Percentiles rank a stretch among this genome's conserved stretches.
phyloP scores from a whole-genome alignment of 2,329 filamentous ascomycete genomes.

The Emmonsiellopsis sp. region DNA sequence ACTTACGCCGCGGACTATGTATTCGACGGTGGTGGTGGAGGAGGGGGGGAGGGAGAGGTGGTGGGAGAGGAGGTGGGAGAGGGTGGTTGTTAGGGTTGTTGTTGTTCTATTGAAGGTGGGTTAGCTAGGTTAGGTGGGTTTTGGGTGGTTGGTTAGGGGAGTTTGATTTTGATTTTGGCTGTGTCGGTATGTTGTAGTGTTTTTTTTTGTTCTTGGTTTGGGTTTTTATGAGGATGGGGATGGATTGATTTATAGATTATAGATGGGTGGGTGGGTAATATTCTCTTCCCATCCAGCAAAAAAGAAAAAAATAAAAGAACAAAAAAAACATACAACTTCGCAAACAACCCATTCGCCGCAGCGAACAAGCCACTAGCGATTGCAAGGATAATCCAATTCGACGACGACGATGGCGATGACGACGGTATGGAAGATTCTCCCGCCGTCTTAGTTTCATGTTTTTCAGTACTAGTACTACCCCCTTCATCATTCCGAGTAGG shows the following conservation, averaged over 20 bases:
- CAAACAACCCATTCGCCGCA: constrained; percentile 57
- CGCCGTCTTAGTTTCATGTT: no score
- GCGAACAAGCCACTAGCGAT: constrained; percentile 53
- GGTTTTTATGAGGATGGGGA: no score
- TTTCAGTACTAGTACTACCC: no score
- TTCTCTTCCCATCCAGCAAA: background rate
- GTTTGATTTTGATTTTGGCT: background rate
- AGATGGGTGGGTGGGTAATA: background rate
- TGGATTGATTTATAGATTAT: no score
- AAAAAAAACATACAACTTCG: constrained; percentile 44
- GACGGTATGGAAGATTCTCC: no score
- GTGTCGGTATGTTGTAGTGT: no score
- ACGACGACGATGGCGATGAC: background rate
- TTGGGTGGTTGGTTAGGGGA: background rate
- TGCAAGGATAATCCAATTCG: constrained; percentile 45
- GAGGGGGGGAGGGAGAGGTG: constrained; percentile 40
- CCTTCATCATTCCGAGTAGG: no score
- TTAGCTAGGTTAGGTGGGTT: background rate
- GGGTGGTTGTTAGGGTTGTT: constrained; percentile 46
- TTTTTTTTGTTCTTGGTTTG: no score
- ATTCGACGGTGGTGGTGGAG: constrained; percentile 33
- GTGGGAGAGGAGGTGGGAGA: constrained; percentile 38
- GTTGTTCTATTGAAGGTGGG: constrained; percentile 41
- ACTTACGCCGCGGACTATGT: constrained; percentile 44
- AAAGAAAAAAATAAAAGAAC: background rate